Base-by-base conservation (phyloP, 1,284 basidiomycete species). In the Megacollybia platyphylla region DNA sequence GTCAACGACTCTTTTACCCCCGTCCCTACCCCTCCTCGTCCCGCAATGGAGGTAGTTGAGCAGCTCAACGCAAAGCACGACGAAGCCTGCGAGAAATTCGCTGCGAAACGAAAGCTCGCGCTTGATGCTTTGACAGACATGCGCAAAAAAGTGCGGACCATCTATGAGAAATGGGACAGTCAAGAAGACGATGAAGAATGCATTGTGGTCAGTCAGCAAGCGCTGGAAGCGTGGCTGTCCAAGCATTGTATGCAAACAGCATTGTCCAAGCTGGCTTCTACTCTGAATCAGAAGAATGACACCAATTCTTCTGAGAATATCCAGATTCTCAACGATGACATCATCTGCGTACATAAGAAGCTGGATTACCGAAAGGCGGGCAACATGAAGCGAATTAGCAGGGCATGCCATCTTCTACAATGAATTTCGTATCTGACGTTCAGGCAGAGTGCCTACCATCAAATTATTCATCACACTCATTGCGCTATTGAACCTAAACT, bases 151-250 rank as follows among this genome's bases (percentile, higher is more conserved):
- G 74, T 87, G 45, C 67, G 65, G 56, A 63, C 68, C 29, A 72
- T 88, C 7, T 87, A 79, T 57, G 65, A 51, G 1, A 63, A 58
- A 28, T 90, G 87, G 87, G 64, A 70, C 47, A 51, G 76, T 13
- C 64, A 67, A 29, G 15, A n/a, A 0, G 51, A 57, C 17, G 58
- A 69, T 17, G 68, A 77, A 59, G 79, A 13, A 30, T 70, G 64
- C 7, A 59, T 76, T 6, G 65, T 89, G 31, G 67, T 78, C 24
- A 76, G 76, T 52, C 69, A 70, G 47, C 60, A 69, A 45, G 70
- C 72, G 13, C 59, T 89, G 29, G 71, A 76, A 49, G 56, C 54
- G 8, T 89, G 83, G 79, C 50, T 88, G 7, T 60, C 65, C 2
- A 65, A 67, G 34, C 62, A 67, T 41, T 55, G 69, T 40, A 44